These are phyloP conservation scores for Sporothrix brasiliensis DNA, from an alignment of 2,329 filamentous ascomycete genomes.

Conservation along the genomic window DNA sequence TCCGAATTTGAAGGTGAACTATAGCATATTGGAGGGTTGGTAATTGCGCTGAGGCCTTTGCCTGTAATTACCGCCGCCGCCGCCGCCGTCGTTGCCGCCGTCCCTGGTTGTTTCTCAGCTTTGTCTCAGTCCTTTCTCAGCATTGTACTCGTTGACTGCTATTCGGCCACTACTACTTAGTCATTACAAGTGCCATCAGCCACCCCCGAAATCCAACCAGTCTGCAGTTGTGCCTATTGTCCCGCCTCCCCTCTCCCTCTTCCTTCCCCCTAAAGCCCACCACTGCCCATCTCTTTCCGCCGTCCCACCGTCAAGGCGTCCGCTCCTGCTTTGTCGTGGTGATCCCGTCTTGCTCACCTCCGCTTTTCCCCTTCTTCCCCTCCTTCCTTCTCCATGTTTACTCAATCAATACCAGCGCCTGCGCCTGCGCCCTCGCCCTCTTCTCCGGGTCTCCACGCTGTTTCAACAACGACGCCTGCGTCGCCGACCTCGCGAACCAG, in stretches of 20 bases:
- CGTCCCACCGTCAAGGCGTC: conserved; percentile 68
- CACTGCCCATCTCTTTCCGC: conserved; percentile 2
- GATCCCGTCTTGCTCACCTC: conserved; percentile 13
- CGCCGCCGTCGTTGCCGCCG: conserved; percentile 3
- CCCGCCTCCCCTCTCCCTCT: background rate
- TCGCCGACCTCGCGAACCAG: conserved; percentile 53
- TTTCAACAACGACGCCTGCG: conserved; percentile 36
- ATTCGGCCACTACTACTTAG: background rate
- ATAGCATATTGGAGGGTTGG: background rate
- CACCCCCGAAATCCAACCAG: background rate
- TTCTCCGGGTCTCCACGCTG: conserved; percentile 39
- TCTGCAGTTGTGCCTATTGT: background rate
- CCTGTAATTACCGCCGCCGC: conserved; percentile 9
- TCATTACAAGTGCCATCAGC: background rate
- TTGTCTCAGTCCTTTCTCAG: conserved; percentile 23
- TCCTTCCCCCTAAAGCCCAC: conserved; percentile 19
- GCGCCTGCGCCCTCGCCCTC: conserved; percentile 42
- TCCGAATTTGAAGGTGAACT: background rate
- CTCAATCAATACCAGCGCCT: conserved; percentile 41
- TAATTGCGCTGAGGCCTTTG: conserved; percentile 8
- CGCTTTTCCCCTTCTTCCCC: background rate
- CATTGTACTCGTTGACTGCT: background rate
- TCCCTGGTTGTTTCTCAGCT: conserved; percentile 7
- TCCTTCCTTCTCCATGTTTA: conserved; percentile 41
- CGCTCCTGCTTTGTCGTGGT: conserved; percentile 3